These are phyloP conservation scores for Yarrowia sp. DNA, from an alignment of 805 yeast species.

Conservation along the genomic window DNA sequence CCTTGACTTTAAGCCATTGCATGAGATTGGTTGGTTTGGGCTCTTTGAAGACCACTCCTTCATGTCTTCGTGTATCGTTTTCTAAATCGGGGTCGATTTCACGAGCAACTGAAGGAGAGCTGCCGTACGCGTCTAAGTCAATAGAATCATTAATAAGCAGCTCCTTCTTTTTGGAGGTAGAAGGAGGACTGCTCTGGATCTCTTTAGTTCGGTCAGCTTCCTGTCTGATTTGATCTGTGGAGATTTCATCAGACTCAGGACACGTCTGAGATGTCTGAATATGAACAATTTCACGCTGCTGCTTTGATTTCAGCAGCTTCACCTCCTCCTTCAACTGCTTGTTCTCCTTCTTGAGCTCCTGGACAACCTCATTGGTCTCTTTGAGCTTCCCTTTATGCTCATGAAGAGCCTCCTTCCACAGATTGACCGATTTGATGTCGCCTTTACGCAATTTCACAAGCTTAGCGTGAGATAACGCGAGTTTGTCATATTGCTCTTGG, in stretches of 20 bases:
- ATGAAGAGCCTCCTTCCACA: conserved; percentile 9
- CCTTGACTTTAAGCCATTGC: conserved; percentile 22
- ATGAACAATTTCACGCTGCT: background rate
- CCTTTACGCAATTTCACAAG: conserved; percentile 16
- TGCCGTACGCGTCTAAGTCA: background rate
- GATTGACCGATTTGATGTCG: conserved; percentile 17
- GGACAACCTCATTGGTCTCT: background rate
- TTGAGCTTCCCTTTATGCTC: conserved; percentile 3
- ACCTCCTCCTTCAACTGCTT: background rate
- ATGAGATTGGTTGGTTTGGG: conserved; percentile 7
- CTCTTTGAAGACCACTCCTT: conserved; percentile 2
- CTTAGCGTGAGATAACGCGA: conserved; percentile 3
- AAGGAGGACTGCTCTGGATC: background rate
- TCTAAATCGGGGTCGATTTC: conserved; percentile 13
- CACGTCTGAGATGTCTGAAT: conserved; percentile 9
- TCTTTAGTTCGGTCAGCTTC: background rate
- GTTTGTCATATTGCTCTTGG: conserved; percentile 10
- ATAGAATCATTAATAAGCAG: conserved; percentile 12
- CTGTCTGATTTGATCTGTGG: background rate
- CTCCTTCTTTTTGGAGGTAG: background rate
- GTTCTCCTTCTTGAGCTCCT: background rate
- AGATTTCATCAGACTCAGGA: background rate
- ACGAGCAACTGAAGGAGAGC: conserved; percentile 10
- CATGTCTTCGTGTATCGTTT: background rate
- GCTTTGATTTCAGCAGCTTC: background rate